Evolutionary conservation across 2,329 filamentous ascomycete species (phyloP), one percentile per base, ranked within the genome.

Genomic region (Emmonsiellopsis sp.): DNA sequence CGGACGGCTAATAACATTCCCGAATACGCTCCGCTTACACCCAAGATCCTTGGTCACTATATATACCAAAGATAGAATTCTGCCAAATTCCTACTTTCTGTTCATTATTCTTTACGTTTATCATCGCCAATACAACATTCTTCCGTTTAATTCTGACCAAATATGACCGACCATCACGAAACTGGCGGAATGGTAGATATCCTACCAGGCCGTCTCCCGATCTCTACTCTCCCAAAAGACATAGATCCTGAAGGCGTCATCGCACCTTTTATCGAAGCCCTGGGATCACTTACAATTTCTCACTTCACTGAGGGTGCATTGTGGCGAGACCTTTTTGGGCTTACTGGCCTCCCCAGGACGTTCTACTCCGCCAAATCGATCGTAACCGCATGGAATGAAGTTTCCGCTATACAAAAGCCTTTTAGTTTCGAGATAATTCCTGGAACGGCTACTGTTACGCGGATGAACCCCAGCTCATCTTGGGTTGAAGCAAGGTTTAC

Each of bases 281-380:
- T 60, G 9, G 32, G 46, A 30, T 35, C 49, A 11, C 50, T 60
- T 20, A 47, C 31, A 7, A 40, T 42, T 9, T 31, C 42, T 6
- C 51, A 60, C 10, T 56, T 61, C n/a, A 55, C 53, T 7, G 34
- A 46, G 13, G 54, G 61, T 48, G 59, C 62, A 8, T 51, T 65
- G 11, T 65, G 63, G 63, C 55, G 61, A 9, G 63, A 65, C 42
- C 42, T 57, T n/a, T 64, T 59, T 44, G 59, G 60, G 7, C 51
- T 65, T 26, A 65, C 58, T 1, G 62, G 63, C 16, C 62, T 58
- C 4, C 35, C 61, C 30, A 56, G 63, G 30, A 65, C 60, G 5
- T 57, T 64, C 40, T 61, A 62, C 41, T 56, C 56, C 8, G 51
- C 58, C 4, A 42, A 53, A 11, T 52, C 50, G 15, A 57, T 65